These are phyloP conservation scores for Backusella westeae DNA, from an alignment of 192 early-diverging fungal species.

Conservation along the genomic window DNA sequence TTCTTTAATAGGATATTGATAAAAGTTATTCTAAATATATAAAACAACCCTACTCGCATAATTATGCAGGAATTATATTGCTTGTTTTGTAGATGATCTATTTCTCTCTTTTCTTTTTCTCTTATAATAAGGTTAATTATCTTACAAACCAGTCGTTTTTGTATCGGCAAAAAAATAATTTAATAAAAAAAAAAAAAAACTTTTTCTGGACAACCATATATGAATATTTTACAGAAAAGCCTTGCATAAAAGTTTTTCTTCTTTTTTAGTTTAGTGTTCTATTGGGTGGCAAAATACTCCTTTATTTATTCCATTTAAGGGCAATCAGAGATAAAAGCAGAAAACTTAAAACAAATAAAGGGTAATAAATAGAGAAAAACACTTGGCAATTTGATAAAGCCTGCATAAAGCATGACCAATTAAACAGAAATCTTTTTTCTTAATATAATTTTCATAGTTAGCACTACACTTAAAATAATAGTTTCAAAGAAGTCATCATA, in stretches of 20 bases:
- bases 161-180: background rate
- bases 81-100: background rate
- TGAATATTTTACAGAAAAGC: no score
- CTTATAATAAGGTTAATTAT: background rate
- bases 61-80: background rate
- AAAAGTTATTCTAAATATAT: background rate
- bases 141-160: background rate
- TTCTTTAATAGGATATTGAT: background rate
- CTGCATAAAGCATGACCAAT: background rate
- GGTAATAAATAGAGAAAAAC: background rate
- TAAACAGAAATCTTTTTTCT: background rate
- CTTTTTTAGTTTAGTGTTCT: background rate
- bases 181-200: no score
- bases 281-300: background rate
- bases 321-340: background rate
- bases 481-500: background rate
- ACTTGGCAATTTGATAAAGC: background rate
- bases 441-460: background rate
- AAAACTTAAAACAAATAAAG: background rate
- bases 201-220: background rate
- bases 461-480: background rate
- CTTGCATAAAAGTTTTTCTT: background rate
- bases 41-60: background rate
- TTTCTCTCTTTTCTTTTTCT: background rate
- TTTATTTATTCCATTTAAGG: background rate